Evolutionary conservation across 108 stramenopile genomes (phyloP).

Genomic region (Parietichytrium sp.): DNA sequence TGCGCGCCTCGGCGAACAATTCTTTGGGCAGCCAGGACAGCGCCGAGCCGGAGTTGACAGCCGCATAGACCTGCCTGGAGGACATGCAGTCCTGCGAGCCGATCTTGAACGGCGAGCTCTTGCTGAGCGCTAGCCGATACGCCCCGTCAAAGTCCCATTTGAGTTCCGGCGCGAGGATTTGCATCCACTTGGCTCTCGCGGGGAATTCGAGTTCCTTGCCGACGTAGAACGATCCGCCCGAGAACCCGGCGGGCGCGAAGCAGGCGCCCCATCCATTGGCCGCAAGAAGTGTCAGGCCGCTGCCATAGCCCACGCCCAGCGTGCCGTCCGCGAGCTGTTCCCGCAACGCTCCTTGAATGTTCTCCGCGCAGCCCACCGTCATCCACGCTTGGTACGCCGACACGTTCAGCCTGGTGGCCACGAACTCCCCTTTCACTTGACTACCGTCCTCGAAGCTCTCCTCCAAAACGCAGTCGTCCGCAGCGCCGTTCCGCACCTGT

Average conservation of each 20-base stretch:
- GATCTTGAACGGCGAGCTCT: background rate
- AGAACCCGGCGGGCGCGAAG: constrained; percentile 24
- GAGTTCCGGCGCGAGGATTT: background rate
- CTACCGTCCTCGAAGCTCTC: background rate
- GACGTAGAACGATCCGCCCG: background rate
- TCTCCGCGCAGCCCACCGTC: background rate
- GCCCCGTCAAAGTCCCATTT: background rate
- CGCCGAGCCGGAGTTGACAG: background rate
- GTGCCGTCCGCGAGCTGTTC: background rate
- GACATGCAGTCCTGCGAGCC: too few species aligned
- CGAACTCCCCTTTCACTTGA: constrained; percentile 3
- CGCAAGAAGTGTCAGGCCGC: too few species aligned
- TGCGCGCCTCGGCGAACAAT: background rate
- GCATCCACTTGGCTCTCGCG: background rate
- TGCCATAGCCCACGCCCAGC: background rate
- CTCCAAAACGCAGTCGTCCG: constrained; percentile 25
- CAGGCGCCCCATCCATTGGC: constrained; percentile 17
- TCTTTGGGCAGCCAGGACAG: background rate
- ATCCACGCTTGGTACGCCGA: background rate
- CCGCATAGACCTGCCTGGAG: background rate
- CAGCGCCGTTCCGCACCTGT: background rate
- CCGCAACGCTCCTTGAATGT: background rate
- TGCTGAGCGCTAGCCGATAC: background rate
- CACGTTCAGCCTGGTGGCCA: background rate
- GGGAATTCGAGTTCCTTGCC: background rate